phyloP scores from a whole-genome alignment of 768 basidiomycete species.

The Boletus eberwhitei region DNA sequence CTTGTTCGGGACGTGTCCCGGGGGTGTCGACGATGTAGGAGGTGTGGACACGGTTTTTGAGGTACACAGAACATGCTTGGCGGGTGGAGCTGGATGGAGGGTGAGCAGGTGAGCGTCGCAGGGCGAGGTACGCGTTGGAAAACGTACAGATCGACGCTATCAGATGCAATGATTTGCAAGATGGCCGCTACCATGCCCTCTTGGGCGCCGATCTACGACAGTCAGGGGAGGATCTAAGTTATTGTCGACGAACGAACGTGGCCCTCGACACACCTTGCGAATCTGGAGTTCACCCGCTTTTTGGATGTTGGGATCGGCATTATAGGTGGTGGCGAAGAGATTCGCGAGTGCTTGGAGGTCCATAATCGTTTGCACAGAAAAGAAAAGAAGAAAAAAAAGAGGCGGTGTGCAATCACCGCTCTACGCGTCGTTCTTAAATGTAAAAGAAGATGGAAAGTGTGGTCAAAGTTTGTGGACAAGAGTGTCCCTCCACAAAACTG shows the following conservation, averaged over 20 bases:
- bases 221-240: constrained; percentile 1
- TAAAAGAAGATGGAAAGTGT: not conserved
- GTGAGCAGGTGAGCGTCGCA: not conserved
- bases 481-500: not conserved
- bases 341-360: constrained; percentile 73
- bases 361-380: constrained; percentile 38
- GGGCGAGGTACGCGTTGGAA: constrained; percentile 33
- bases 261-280: constrained; percentile 55
- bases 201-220: constrained; percentile 64
- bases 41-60: constrained; percentile 83
- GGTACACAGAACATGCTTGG: constrained; percentile 81
- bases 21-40: constrained; percentile 53
- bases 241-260: not conserved
- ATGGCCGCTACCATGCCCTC: constrained; percentile 83
- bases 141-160: constrained; percentile 73
- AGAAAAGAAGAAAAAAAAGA: not conserved
- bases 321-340: constrained; percentile 78
- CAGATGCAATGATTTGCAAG: constrained; percentile 79
- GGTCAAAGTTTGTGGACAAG: constrained; percentile 17
- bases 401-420: not conserved
- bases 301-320: constrained; percentile 81
- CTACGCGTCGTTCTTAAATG: constrained; percentile 2
- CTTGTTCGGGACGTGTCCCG: constrained; percentile 53
- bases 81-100: constrained; percentile 59
- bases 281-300: constrained; percentile 86